Percentiles rank a stretch among this genome's conserved stretches.
phyloP scores from a whole-genome alignment of 768 basidiomycete species.

The Psilocybe cubensis region DNA sequence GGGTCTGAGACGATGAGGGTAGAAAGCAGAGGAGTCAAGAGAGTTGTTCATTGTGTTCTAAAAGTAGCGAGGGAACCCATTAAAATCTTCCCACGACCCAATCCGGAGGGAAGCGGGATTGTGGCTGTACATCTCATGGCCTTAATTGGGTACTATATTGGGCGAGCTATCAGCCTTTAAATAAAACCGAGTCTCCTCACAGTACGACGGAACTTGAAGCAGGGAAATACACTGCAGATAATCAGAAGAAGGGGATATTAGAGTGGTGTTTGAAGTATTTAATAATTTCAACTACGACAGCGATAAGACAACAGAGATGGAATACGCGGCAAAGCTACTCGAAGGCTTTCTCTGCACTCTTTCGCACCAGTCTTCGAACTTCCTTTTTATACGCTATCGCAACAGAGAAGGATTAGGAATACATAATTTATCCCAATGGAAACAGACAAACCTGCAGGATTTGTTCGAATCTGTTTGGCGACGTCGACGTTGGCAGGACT shows the following conservation, averaged over 20 bases:
- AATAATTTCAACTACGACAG: not conserved
- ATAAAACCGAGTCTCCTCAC: not conserved
- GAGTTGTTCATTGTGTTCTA: not conserved
- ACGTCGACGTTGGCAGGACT: conserved; percentile 98
- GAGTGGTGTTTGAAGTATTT: not conserved
- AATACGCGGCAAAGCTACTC: conserved; percentile 47
- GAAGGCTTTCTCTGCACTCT: conserved; percentile 88
- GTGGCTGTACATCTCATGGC: not conserved
- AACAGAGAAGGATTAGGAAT: not conserved
- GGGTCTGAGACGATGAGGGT: not conserved
- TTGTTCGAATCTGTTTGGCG: conserved; percentile 81
- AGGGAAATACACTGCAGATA: too few species aligned
- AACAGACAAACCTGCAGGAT: conserved; percentile 53
- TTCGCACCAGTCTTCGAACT: conserved; percentile 85
- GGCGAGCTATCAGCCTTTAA: not conserved
- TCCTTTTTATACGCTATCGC: conserved; percentile 88
- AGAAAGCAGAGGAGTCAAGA: not conserved
- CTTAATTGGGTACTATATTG: not conserved
- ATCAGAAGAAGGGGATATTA: not conserved
- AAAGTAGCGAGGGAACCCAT: not conserved
- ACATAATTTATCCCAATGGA: not conserved
- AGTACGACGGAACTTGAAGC: too few species aligned
- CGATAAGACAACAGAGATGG: not conserved
- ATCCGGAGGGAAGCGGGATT: not conserved
- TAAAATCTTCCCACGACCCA: not conserved